Evolutionary conservation across 208 protist species (phyloP), one percentile per base, ranked within the genome.

Genomic region (Lotmaria passim): DNA sequence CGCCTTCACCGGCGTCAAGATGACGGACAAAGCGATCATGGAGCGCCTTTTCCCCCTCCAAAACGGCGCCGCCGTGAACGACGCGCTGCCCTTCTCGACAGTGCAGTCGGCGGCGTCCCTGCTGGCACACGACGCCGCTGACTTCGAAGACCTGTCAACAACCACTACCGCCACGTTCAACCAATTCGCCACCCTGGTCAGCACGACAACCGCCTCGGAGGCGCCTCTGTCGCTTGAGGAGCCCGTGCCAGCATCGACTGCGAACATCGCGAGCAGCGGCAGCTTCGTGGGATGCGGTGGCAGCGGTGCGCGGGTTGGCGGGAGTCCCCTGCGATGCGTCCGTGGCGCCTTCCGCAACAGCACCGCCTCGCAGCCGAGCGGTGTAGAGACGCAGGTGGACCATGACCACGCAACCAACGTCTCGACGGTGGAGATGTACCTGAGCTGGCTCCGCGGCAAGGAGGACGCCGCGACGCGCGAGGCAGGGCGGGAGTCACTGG

Each of bases 41-140:
- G 60, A 77, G 63, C 71, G 71, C 26, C 48, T 71, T 21, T 66
- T 71, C 14, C 71, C 71, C 23, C 48, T 65, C 19, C 71, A 71
- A 31, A 77, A 63, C 48, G 39, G 56, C 55, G 41, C 46, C 8
- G 23, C 47, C 23, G 71, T 47, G 5, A 58, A 46, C 38, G 64
- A 77, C 46, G 57, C 44, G 38, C 56, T 71, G 0, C 55, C 48
- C 36, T 65, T 70, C 24, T 50, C 63, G 7, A 51, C 26, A 2
- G 21, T 77, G 44, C 59, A 47, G 26, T 61, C 47, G 7, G 34
- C 46, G 19, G 36, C 70, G 39, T 61, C 61, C 26, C 55, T 62
- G 15, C 21, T 43, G 33, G 60, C 21, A 17, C 60, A 53, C 60
- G 46, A 66, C 7, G 46, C 21, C 21, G 34, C 23, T 12, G 60